Evolutionary conservation across 2,329 filamentous ascomycete genomes (phyloP).

Genomic region (Sporothrix inflata): DNA sequence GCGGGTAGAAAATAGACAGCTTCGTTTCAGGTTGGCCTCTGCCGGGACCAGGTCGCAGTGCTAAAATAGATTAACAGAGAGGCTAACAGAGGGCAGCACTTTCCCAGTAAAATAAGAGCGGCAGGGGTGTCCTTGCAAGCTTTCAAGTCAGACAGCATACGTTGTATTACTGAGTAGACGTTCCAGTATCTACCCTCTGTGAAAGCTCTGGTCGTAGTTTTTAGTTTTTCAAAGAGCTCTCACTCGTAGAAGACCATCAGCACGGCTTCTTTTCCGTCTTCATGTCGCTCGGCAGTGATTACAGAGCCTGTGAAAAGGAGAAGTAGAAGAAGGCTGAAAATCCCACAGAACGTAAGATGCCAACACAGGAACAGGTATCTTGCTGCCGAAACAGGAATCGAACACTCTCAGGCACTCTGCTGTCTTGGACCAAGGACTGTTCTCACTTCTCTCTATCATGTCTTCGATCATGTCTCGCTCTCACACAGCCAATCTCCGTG

Average conservation of each 20-base stretch:
- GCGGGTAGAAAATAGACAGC: conserved; percentile 18
- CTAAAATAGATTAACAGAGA: conserved; percentile 22
- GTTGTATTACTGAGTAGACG: too few species aligned
- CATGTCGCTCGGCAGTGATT: background rate
- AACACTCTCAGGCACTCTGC: background rate
- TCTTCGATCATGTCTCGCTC: conserved; percentile 17
- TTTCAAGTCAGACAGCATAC: background rate
- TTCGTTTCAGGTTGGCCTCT: conserved; percentile 20
- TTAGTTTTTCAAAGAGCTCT: too few species aligned
- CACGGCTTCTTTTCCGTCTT: too few species aligned
- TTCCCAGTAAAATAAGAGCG: conserved; percentile 12
- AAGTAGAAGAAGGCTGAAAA: background rate
- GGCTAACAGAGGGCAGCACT: background rate
- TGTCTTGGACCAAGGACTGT: background rate
- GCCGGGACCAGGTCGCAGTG: conserved; percentile 13
- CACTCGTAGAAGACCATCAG: background rate
- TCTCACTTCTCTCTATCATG: background rate
- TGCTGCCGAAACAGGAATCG: background rate
- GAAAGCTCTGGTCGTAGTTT: background rate
- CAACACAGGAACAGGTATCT: background rate
- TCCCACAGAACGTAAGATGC: too few species aligned
- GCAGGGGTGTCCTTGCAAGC: background rate
- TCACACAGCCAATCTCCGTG: conserved; percentile 14
- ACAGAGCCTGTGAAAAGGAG: background rate
- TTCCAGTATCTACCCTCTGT: background rate